phyloP scores from a whole-genome alignment of 108 stramenopile genomes.

The Asterionellopsis glacialis region DNA sequence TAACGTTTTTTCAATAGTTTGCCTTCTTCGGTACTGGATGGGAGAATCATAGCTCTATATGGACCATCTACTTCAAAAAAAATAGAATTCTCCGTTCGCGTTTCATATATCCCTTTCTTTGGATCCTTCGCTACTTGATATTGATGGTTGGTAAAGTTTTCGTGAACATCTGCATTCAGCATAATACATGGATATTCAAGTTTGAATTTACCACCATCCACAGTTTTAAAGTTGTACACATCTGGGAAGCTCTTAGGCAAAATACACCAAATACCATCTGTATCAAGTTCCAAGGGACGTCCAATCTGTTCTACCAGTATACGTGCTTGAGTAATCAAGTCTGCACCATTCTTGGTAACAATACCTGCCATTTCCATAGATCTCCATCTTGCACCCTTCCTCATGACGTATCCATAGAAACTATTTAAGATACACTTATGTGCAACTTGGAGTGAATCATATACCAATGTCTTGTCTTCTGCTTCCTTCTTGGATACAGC shows the following conservation, averaged over 20 bases:
- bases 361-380: constrained; percentile 99
- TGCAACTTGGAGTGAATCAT: constrained; percentile 98
- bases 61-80: constrained; percentile 99
- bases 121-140: constrained; percentile 92
- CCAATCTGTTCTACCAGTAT: constrained; percentile 96
- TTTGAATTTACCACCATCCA: constrained; percentile 71
- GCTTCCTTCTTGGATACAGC: constrained; percentile 87
- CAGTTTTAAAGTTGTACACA: constrained; percentile 76
- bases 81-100: constrained; percentile 94
- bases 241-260: constrained; percentile 96
- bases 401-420: constrained; percentile 99
- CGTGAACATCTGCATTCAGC: constrained; percentile 98
- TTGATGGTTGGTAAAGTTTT: constrained; percentile 98
- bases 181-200: constrained; percentile 97
- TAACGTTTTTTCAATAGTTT: constrained; percentile 98
- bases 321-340: constrained; percentile 96
- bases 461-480: constrained; percentile 88
- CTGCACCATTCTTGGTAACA: constrained; percentile 98
- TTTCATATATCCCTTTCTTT: constrained; percentile 79
- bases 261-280: constrained; percentile 99
- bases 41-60: constrained; percentile 98
- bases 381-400: constrained; percentile 99
- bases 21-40: constrained; percentile 98
- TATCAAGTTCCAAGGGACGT: constrained; percentile 97
- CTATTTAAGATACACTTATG: constrained; percentile 99